Evolutionary conservation across 345 rosid species (phyloP).

Genomic region (Pistacia integerrima): DNA sequence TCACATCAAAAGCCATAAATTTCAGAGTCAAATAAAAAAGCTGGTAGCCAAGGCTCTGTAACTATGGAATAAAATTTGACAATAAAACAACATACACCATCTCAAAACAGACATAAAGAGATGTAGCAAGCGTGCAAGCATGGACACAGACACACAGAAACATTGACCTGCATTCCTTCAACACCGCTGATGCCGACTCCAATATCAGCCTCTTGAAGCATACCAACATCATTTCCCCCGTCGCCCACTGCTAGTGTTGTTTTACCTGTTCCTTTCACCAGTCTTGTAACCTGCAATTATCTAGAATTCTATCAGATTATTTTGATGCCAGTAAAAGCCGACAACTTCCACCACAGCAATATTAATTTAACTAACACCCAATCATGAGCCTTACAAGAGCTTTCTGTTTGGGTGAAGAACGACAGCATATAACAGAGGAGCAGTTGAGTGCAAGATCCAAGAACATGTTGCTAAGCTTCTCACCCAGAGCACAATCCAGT

Average conservation of each 20-base stretch:
- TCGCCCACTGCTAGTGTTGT: conserved; percentile 84
- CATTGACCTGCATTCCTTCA: conserved; percentile 92
- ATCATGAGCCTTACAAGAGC: conserved; percentile 69
- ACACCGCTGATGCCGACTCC: conserved; percentile 95
- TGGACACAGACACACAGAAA: neutral
- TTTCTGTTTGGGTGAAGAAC: conserved; percentile 91
- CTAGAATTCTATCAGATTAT: conserved; percentile 46
- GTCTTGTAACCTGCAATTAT: conserved; percentile 76
- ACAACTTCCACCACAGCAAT: neutral
- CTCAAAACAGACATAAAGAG: neutral
- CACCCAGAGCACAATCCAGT: conserved; percentile 58
- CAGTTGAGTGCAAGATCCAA: conserved; percentile 67
- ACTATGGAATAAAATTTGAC: neutral
- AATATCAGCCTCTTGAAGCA: conserved; percentile 97
- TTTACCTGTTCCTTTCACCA: conserved; percentile 69
- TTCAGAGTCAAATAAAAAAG: neutral
- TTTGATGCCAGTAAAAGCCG: conserved; percentile 18
- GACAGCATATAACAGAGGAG: conserved; percentile 82
- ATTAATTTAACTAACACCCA: neutral
- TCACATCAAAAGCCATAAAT: neutral
- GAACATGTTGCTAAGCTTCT: conserved; percentile 47
- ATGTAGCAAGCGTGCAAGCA: neutral
- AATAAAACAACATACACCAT: neutral
- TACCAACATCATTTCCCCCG: conserved; percentile 94
- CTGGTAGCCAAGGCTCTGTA: neutral